Conservation (phyloP, 768 basidiomycete species). For the Leccinum olivaceopallidum region DNA sequence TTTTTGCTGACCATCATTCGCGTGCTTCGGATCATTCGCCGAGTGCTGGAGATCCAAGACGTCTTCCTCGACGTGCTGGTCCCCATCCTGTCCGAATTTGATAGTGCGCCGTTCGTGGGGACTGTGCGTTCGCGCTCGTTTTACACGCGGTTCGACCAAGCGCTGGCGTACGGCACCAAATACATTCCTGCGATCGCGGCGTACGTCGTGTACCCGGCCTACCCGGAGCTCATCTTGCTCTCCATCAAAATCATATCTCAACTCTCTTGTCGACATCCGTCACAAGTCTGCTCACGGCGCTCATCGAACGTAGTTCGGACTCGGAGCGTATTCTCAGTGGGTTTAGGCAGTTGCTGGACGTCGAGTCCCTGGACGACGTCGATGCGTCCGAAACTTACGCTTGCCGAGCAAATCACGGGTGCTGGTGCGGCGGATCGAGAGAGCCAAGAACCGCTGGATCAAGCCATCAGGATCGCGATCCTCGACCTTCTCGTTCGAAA, state of each 20-base stretch:
- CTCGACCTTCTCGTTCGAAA: slow-evolving; percentile 82
- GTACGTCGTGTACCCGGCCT: slow-evolving; percentile 66
- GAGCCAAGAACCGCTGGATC: slow-evolving; percentile 48
- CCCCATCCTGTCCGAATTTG: slow-evolving; percentile 72
- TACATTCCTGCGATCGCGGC: slow-evolving; percentile 82
- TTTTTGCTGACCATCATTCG: slow-evolving; percentile 78
- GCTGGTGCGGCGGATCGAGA: slow-evolving; percentile 67
- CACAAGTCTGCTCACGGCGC: slow-evolving; percentile 70
- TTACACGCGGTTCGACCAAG: slow-evolving; percentile 75
- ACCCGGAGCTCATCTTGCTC: slow-evolving; percentile 73
- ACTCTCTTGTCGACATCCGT: slow-evolving; percentile 68
- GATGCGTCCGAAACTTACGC: slow-evolving; percentile 56
- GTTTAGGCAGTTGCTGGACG: slow-evolving; percentile 65
- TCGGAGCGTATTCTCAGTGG: slow-evolving; percentile 85
- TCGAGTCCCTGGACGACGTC: slow-evolving; percentile 63
- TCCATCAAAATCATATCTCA: slow-evolving; percentile 74
- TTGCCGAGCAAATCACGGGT: slow-evolving; percentile 65
- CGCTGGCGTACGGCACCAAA: slow-evolving; percentile 64
- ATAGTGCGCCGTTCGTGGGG: slow-evolving; percentile 53
- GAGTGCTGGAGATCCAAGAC: slow-evolving; percentile 83
- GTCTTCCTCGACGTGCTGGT: slow-evolving; percentile 88
- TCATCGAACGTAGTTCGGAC: slow-evolving; percentile 79
- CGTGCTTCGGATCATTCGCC: slow-evolving; percentile 77
- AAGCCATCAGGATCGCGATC: slow-evolving; percentile 73
- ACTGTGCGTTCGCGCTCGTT: slow-evolving; percentile 62